Percentiles rank a stretch among this genome's conserved stretches.
Evolutionary conservation across 768 basidiomycete species (phyloP).

Genomic region (Mycena crocata): DNA sequence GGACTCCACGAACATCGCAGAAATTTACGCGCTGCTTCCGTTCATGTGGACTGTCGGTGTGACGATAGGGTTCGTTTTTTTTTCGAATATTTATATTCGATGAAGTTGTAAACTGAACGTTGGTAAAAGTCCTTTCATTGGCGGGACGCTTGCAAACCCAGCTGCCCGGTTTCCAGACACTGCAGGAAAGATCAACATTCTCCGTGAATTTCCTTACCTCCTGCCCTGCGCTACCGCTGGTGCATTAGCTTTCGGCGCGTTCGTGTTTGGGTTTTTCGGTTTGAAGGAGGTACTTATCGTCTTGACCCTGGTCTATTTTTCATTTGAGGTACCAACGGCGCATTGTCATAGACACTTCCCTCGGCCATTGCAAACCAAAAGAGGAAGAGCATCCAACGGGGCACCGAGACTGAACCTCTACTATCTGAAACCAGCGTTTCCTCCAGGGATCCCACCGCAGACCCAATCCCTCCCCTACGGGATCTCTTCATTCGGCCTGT

Average conservation of each 20-base stretch:
- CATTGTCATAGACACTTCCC: constrained; percentile 24
- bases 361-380: constrained; percentile 9
- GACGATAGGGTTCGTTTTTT: constrained; percentile 44
- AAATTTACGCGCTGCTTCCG: constrained; percentile 50
- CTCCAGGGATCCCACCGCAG: neutral
- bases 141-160: constrained; percentile 33
- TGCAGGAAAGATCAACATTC: constrained; percentile 19
- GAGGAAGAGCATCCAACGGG: constrained; percentile 33
- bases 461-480: constrained; percentile 18
- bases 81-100: too few species aligned
- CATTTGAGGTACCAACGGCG: neutral
- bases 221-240: constrained; percentile 34
- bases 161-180: constrained; percentile 27
- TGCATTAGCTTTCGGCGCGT: constrained; percentile 24
- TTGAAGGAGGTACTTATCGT: constrained; percentile 40
- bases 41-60: constrained; percentile 49
- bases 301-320: too few species aligned
- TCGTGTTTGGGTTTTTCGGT: constrained; percentile 25
- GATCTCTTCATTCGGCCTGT: constrained; percentile 23
- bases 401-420: constrained; percentile 24
- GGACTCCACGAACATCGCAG: constrained; percentile 52
- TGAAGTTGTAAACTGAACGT: neutral
- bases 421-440: neutral
- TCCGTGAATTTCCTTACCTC: constrained; percentile 34
- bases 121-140: constrained; percentile 30